These are phyloP conservation scores for Penicillium sp. DNA, from an alignment of 2,329 filamentous ascomycete species.

Conservation along the genomic window DNA sequence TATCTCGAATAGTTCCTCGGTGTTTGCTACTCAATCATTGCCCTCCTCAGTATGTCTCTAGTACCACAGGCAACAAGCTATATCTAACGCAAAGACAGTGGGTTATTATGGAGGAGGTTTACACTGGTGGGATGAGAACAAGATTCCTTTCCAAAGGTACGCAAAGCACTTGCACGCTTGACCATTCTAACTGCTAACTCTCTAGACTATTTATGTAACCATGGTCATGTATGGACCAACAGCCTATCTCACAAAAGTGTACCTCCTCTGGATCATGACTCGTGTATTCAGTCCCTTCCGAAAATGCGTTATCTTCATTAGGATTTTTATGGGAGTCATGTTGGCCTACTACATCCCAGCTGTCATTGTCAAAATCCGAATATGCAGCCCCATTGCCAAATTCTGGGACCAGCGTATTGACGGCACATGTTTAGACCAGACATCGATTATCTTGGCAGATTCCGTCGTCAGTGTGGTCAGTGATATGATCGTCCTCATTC, in stretches of 20 bases:
- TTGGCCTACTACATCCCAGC: constrained; percentile 45
- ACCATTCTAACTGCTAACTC: not conserved
- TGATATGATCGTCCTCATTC: constrained; percentile 54
- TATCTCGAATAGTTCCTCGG: constrained; percentile 20
- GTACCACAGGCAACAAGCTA: not conserved
- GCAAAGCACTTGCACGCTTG: not conserved
- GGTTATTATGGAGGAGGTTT: constrained; percentile 40
- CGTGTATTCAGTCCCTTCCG: constrained; percentile 46
- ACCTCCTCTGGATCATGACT: constrained; percentile 48
- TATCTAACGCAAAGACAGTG: constrained; percentile 23
- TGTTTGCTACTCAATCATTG: constrained; percentile 25
- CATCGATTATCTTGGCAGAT: constrained; percentile 51
- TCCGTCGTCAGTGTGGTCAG: constrained; percentile 61
- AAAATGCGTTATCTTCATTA: constrained; percentile 43
- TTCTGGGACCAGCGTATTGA: constrained; percentile 39
- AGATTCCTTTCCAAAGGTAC: constrained; percentile 40
- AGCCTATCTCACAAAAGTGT: constrained; percentile 45
- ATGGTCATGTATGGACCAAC: constrained; percentile 50
- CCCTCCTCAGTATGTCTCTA: constrained; percentile 25
- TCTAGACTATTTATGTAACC: constrained; percentile 44
- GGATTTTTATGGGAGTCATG: constrained; percentile 41
- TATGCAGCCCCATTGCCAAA: constrained; percentile 44
- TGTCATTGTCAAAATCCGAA: constrained; percentile 45
- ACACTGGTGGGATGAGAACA: constrained; percentile 35
- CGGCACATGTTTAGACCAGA: constrained; percentile 30